Conservation (phyloP, 2,329 filamentous ascomycete species). For the Ophiocordyceps sinensis region DNA sequence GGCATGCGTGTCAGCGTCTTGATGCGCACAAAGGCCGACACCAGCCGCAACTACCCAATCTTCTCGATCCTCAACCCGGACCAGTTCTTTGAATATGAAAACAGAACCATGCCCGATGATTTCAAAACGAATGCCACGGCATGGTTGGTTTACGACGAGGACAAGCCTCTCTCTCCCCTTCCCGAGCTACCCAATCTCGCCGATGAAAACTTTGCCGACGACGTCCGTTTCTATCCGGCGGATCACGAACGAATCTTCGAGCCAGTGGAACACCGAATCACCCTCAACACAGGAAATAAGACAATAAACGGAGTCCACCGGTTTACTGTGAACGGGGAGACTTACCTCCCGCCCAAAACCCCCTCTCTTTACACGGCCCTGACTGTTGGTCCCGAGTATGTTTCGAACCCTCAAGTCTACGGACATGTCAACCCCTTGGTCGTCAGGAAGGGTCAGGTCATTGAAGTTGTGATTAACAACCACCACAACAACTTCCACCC, state of each 20-base stretch:
- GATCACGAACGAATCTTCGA: not conserved
- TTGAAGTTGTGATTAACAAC: not conserved
- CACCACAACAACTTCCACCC: not conserved
- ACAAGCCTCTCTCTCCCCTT: not conserved
- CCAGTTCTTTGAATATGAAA: not conserved
- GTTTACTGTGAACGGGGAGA: not conserved
- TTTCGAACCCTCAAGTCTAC: not conserved
- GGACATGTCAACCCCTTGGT: not conserved
- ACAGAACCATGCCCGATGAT: not conserved
- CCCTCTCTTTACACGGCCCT: not conserved
- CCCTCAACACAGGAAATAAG: not conserved
- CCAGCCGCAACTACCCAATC: not conserved
- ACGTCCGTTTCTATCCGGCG: not conserved
- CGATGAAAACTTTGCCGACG: not conserved
- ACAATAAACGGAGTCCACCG: not conserved
- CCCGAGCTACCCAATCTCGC: not conserved
- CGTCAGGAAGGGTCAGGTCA: not conserved
- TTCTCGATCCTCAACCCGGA: not conserved
- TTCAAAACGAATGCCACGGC: not conserved
- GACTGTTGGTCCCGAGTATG: not conserved
- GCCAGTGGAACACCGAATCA: not conserved
- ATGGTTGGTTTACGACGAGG: not conserved
- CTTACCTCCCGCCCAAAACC: not conserved
- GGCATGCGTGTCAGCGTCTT: not conserved
- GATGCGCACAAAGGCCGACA: not conserved